Conservation (phyloP, 2,329 filamentous ascomycete species). For the Epichloe typhina region DNA sequence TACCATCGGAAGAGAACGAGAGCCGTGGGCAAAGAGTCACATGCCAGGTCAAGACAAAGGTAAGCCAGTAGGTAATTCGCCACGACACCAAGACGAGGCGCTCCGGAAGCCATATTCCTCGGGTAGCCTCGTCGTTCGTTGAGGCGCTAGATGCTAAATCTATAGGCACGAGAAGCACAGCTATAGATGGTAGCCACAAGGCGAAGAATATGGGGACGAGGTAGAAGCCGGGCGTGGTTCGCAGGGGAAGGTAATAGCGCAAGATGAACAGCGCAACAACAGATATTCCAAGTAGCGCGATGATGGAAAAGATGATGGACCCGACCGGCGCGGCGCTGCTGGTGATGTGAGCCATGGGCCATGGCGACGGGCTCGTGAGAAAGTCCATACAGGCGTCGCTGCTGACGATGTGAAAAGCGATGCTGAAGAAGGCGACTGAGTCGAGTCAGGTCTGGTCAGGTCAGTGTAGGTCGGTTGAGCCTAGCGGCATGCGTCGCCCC, state of each 20-base stretch:
- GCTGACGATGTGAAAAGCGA: neutral
- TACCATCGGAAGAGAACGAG: neutral
- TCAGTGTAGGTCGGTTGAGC: neutral
- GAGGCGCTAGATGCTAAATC: conserved; percentile 80
- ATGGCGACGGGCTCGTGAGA: conserved; percentile 25
- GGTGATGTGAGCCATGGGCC: conserved; percentile 39
- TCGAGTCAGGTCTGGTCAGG: neutral
- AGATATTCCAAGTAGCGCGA: conserved; percentile 63
- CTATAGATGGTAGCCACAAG: conserved; percentile 82
- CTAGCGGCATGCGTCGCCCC: neutral
- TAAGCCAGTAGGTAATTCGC: conserved; percentile 95
- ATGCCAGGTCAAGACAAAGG: conserved; percentile 87
- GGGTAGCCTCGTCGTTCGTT: conserved; percentile 53
- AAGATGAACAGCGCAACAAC: conserved; percentile 69
- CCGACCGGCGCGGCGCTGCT: conserved; percentile 52
- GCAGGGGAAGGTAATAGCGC: conserved; percentile 80
- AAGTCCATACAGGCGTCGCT: conserved; percentile 14
- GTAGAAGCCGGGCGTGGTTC: conserved; percentile 80
- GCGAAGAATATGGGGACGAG: conserved; percentile 89
- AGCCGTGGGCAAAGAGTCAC: conserved; percentile 9
- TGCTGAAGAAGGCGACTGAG: neutral
- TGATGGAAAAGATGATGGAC: conserved; percentile 64
- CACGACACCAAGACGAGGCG: conserved; percentile 72
- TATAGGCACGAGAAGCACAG: conserved; percentile 85
- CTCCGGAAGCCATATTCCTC: conserved; percentile 79